Conservation (phyloP, 345 rosid species). For the Citrus sp. region DNA sequence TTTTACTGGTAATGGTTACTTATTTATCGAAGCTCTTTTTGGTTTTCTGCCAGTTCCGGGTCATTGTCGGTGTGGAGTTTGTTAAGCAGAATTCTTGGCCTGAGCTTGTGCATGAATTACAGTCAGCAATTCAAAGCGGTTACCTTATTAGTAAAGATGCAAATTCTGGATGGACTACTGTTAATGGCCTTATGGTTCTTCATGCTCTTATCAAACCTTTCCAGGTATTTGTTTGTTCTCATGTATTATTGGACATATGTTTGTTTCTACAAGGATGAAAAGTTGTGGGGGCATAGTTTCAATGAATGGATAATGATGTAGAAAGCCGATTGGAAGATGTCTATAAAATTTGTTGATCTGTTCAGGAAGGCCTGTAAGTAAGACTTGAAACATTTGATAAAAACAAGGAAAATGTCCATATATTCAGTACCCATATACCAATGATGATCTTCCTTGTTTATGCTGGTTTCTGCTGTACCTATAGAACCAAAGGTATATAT, state of each 20-base stretch:
- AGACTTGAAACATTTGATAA: constrained; percentile 3
- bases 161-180: constrained; percentile 46
- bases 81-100: constrained; percentile 76
- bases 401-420: background rate
- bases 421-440: too few relatives aligned
- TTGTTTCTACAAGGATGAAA: background rate
- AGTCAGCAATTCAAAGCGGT: constrained; percentile 58
- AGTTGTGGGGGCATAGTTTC: background rate
- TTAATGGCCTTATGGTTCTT: constrained; percentile 59
- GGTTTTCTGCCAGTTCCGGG: constrained; percentile 49
- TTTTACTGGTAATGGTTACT: background rate
- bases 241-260: background rate
- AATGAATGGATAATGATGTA: background rate
- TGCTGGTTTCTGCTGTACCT: background rate
- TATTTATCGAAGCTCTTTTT: constrained; percentile 3
- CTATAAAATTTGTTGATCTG: background rate
- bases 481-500: background rate
- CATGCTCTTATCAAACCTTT: constrained; percentile 75
- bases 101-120: constrained; percentile 63
- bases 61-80: constrained; percentile 57
- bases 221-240: constrained; percentile 46
- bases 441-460: background rate
- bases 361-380: background rate
- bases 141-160: constrained; percentile 33
- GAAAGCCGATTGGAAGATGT: background rate